Conservation (phyloP, 1,284 basidiomycete species). For the Lignosus rhinocerotis region DNA sequence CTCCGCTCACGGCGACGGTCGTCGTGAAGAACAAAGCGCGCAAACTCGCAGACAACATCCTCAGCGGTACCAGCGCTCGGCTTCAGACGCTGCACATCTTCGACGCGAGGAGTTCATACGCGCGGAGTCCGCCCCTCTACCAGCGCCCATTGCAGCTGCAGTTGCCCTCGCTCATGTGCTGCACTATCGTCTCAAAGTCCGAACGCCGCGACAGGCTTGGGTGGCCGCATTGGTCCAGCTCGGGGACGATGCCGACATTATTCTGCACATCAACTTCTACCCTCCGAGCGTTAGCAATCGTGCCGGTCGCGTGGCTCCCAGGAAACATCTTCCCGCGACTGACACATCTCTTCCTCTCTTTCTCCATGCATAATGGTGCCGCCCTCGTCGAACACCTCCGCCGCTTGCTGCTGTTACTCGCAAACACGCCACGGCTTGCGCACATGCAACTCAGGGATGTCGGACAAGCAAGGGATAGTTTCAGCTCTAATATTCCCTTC, state of each 20-base stretch:
- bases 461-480: not conserved
- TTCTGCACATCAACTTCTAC: not conserved
- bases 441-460: not conserved
- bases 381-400: not conserved
- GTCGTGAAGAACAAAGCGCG: slow-evolving; percentile 1
- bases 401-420: not conserved
- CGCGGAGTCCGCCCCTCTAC: not conserved
- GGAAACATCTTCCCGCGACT: not conserved
- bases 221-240: not conserved
- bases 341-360: not conserved
- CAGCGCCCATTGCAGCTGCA: not conserved
- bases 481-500: not conserved
- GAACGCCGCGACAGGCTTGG: not conserved
- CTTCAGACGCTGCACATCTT: not conserved
- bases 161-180: not conserved
- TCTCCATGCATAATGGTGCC: not conserved
- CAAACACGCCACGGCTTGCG: not conserved
- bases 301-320: not conserved
- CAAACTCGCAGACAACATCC: not conserved
- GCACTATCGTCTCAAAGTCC: not conserved
- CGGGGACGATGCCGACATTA: not conserved
- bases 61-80: not conserved
- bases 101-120: not conserved
- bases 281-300: not conserved
- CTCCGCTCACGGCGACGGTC: not conserved